A percentile compares a stretch with the other conserved stretches of the same genome.
These are phyloP conservation scores for Prunus persica DNA, from an alignment of 306 rosid species.

Conservation along the genomic window DNA sequence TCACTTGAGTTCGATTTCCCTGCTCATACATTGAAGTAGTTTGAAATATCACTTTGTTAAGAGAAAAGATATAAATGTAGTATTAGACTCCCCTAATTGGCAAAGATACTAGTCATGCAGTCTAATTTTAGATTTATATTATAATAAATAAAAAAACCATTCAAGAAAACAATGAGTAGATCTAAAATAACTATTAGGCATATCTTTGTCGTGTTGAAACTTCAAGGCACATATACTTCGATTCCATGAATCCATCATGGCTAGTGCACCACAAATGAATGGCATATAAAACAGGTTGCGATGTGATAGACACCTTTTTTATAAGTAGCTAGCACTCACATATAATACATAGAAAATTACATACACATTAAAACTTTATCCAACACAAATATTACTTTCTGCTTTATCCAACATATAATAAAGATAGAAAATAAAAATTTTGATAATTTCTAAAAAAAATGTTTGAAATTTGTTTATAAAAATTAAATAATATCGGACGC, in stretches of 20 bases:
- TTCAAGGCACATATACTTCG: neutral
- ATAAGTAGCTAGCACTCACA: neutral
- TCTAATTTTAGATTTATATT: no score
- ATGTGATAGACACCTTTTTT: neutral
- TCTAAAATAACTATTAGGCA: neutral
- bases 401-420: neutral
- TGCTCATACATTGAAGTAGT: rapidly evolving
- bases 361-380: neutral
- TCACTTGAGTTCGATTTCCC: no score
- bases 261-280: neutral
- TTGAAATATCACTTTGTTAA: no score
- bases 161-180: neutral
- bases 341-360: neutral
- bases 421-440: no score
- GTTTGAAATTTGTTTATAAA: rapidly evolving
- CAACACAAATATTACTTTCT: neutral
- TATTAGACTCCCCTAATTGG: no score
- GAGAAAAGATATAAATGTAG: no score
- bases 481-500: no score
- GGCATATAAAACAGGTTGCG: neutral
- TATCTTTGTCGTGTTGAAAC: neutral
- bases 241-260: neutral
- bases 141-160: neutral
- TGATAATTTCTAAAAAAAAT: no score
- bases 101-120: no score